Base-by-base conservation (phyloP, 768 basidiomycete species). In the Leccinum subtestaceum region DNA sequence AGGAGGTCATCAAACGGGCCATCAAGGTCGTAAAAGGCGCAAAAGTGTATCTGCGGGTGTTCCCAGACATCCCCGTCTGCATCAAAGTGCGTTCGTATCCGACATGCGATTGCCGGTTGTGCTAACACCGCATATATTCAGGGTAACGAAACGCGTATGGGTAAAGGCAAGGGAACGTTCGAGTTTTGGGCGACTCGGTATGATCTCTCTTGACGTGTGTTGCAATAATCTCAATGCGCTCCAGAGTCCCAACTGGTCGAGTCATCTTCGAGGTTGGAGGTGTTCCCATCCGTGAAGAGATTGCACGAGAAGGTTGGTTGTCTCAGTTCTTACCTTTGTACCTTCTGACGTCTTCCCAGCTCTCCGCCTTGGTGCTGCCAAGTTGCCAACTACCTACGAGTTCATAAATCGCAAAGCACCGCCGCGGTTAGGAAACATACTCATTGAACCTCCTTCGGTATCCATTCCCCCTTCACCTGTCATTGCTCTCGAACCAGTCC, bases 81-180 rank as follows among this genome's bases (percentile, higher is more conserved):
- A 87, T 98, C 56, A 98, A 99, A 84, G 93, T 92, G 59, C 47
- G 79, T 67, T 8, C 38, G 15, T 17, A 52, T 29, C 49, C 51
- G 40, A 5, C 17, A 10, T 10, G 15, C 21, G 12, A 6, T n/a
- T 21, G 2, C n/a, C 10, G 10, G 12, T 5, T 6, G 49, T 46
- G 12, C 12, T 64, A 19, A 70, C 21, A 49, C 34, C 36, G 10
- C 45, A 51, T 51, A 31, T 25, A 15, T 34, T 6, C 60, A 94
- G 92, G 96, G 97, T 55, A 98, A 97, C 66, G 95, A 98, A 75
- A 95, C 94, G 5, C 90, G 97, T 81, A 98, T 98, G 97, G 97
- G 97, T 53, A 98, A 98, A 76, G 97, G 97, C 59, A 99, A 99
- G 74, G 97, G 97, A 49, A 85, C 90, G 0, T 98, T 98, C 67